phyloP scores from a whole-genome alignment of 2,329 filamentous ascomycete species.

The Diaporthe humulicola region DNA sequence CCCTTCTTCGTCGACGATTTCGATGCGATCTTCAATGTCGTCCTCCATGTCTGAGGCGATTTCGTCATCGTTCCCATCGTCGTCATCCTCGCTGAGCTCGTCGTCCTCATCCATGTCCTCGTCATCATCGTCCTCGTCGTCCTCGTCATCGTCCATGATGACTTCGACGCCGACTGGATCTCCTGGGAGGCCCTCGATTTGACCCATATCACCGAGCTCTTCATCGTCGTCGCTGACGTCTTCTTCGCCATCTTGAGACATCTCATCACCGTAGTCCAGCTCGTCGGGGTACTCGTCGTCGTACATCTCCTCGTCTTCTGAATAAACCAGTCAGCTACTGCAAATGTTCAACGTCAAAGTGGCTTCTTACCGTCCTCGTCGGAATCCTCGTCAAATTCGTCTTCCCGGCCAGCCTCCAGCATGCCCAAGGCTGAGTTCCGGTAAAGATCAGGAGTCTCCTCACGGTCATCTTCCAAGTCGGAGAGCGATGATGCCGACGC shows the following conservation, averaged over 20 bases:
- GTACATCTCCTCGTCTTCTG: slow-evolving; percentile 91
- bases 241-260: slow-evolving; percentile 83
- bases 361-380: slow-evolving; percentile 67
- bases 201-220: slow-evolving; percentile 84
- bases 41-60: slow-evolving; percentile 67
- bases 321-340: slow-evolving; percentile 52
- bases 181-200: slow-evolving; percentile 81
- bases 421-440: slow-evolving; percentile 96
- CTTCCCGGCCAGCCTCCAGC: slow-evolving; percentile 86
- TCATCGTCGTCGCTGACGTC: slow-evolving; percentile 90
- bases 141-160: slow-evolving; percentile 80
- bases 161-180: slow-evolving; percentile 74
- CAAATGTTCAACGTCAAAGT: neutral
- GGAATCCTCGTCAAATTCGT: slow-evolving; percentile 81
- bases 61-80: slow-evolving; percentile 68
- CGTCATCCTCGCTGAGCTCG: slow-evolving; percentile 70
- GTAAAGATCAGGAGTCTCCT: slow-evolving; percentile 97
- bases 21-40: slow-evolving; percentile 61
- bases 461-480: slow-evolving; percentile 85
- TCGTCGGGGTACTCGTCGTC: slow-evolving; percentile 92
- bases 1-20: slow-evolving; percentile 75
- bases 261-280: slow-evolving; percentile 89
- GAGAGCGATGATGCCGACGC: slow-evolving; percentile 90
- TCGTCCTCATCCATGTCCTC: slow-evolving; percentile 71
- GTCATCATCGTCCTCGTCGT: slow-evolving; percentile 75